A percentile compares a stretch with the other conserved stretches of the same genome.
Evolutionary conservation across 495 filamentous ascomycete genomes (phyloP).

Genomic region (Amniculicola lignicola): DNA sequence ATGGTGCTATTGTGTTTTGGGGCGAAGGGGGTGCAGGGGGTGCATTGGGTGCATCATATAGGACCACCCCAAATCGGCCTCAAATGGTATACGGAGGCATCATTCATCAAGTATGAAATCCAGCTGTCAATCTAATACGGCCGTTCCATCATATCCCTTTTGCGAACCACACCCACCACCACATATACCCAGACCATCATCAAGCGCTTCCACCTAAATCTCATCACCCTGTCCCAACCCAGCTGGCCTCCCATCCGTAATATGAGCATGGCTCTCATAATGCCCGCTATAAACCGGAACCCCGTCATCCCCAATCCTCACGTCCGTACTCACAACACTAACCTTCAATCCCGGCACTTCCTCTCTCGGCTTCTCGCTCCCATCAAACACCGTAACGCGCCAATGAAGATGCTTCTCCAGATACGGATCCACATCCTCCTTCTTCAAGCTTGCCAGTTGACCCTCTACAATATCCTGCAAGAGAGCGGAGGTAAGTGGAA

Average conservation of each 20-base stretch:
- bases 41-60: too few relatives aligned
- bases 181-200: too few relatives aligned
- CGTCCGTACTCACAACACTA: slow-evolving; percentile 20
- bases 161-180: too few relatives aligned
- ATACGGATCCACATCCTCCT: slow-evolving; percentile 17
- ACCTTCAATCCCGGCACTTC: slow-evolving; percentile 25
- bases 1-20: too few relatives aligned
- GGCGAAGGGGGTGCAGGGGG: too few relatives aligned
- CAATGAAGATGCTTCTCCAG: slow-evolving; percentile 21
- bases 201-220: too few relatives aligned
- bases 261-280: slow-evolving; percentile 5
- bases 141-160: too few relatives aligned
- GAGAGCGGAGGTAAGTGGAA: slow-evolving; percentile 21
- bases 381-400: slow-evolving; percentile 24
- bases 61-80: too few relatives aligned
- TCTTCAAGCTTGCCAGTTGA: slow-evolving; percentile 6
- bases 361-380: slow-evolving; percentile 10
- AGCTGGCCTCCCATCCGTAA: slow-evolving; percentile 22
- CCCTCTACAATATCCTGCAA: slow-evolving; percentile 16
- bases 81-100: too few relatives aligned
- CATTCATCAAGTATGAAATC: too few relatives aligned
- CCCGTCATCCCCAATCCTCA: slow-evolving; percentile 21
- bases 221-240: slow-evolving; percentile 8
- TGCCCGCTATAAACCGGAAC: slow-evolving; percentile 11
- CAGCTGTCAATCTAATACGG: too few relatives aligned